Evolutionary conservation across 352 stramenopile genomes (phyloP), one percentile per base, ranked within the genome.

Genomic region (Phytophthora vignae): DNA sequence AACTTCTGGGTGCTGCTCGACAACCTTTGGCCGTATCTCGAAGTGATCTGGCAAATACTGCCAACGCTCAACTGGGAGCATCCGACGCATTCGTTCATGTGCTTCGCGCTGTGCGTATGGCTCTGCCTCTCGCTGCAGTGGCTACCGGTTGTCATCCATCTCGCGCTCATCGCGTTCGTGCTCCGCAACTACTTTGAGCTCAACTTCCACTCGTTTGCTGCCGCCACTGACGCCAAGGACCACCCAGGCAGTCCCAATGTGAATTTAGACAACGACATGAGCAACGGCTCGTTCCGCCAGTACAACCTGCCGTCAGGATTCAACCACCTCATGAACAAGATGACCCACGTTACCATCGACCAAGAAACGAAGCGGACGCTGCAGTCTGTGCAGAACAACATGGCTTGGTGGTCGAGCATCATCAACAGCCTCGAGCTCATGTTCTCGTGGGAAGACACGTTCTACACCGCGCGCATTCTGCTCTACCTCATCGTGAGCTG

Each of bases 241-340:
- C 71, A 77, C n/a, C 50, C 67, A 17, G 36, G 44, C 31, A 31
- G 62, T 9, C 58, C 62, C 2, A 66, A 55, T 29, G 60, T 61
- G 7, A 75, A 76, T 44, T 2, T 76, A 3, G 76, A 76, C 22
- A 69, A 59, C 21, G 71, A 83, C 10, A 81, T 82, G 36, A 82
- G 73, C 31, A 78, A 77, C 6, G 73, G 76, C 3, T 84, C 88
- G 53, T 92, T 93, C 55, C 84, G 87, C 7, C 85, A 93, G 75
- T 96, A 94, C 73, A 92, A 89, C 42, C 72, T 96, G 7, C 88
- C 88, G 11, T 85, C 85, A 12, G 87, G 88, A n/a, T 94, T 96
- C 70, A 92, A 91, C 60, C 87, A 94, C 61, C 64, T 96, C 52
- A 96, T 94, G 85, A 94, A 96, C 82, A 96, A 96, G 71, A 96